These are phyloP conservation scores for Colletotrichum gloeosporioides DNA, from an alignment of 2,329 filamentous ascomycete species.

Conservation along the genomic window DNA sequence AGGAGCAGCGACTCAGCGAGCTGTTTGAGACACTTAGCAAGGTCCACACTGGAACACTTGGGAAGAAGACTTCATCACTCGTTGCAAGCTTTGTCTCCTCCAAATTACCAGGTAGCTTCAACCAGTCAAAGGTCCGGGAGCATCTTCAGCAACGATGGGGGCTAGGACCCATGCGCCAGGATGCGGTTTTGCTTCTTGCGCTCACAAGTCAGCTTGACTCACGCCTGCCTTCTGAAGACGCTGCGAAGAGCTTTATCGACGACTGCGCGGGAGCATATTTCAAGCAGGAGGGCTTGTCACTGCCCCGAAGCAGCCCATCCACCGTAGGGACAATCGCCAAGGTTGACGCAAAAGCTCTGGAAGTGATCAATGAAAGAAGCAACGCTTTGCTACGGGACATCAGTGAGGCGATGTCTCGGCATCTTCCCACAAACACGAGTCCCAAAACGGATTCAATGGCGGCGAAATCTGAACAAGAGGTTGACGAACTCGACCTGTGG, in stretches of 20 bases:
- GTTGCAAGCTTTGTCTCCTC: conserved; percentile 94
- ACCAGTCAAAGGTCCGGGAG: conserved; percentile 93
- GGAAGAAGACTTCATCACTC: conserved; percentile 92
- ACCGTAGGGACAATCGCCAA: conserved; percentile 69
- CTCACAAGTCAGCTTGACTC: conserved; percentile 86
- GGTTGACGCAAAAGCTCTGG: conserved; percentile 86
- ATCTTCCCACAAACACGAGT: conserved; percentile 49
- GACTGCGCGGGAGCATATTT: not conserved
- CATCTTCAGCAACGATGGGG: conserved; percentile 95
- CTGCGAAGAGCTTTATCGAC: not conserved
- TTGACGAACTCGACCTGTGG: conserved; percentile 91
- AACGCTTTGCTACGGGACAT: not conserved
- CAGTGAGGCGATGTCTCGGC: not conserved
- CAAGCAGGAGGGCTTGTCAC: not conserved
- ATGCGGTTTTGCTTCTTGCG: conserved; percentile 85
- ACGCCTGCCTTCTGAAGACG: not conserved
- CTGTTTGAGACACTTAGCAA: conserved; percentile 50
- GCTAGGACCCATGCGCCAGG: conserved; percentile 82
- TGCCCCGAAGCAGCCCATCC: not conserved
- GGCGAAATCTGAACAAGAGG: not conserved
- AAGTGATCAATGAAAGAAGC: conserved; percentile 60
- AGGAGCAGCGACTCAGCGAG: conserved; percentile 95
- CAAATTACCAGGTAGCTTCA: conserved; percentile 99
- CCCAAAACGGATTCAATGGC: not conserved
- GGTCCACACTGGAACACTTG: conserved; percentile 89